Evolutionary conservation across 768 basidiomycete genomes (phyloP).

Genomic region (Tylopilus vinaceipallidus): DNA sequence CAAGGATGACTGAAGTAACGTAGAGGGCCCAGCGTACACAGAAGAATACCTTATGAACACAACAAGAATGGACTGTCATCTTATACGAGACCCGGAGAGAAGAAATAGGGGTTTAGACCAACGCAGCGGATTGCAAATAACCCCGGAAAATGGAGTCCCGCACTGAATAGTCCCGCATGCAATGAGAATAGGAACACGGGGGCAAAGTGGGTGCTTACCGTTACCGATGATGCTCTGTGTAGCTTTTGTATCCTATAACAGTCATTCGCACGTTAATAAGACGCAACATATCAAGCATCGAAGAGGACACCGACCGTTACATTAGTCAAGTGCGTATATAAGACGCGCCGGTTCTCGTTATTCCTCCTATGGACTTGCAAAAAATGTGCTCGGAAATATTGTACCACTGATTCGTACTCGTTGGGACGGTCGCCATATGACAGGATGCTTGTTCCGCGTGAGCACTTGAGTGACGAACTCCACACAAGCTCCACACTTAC

Average conservation of each 20-base stretch:
- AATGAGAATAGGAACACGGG: constrained; percentile 1
- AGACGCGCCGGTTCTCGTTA: constrained; percentile 75
- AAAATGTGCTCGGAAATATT: constrained; percentile 88
- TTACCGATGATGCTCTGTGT: constrained; percentile 83
- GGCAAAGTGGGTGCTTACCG: constrained; percentile 42
- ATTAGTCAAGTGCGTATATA: constrained; percentile 80
- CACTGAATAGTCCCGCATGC: constrained; percentile 40
- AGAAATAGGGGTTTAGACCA: constrained; percentile 44
- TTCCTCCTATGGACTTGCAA: constrained; percentile 75
- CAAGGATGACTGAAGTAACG: no score
- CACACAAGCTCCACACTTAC: constrained; percentile 39
- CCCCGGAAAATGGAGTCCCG: constrained; percentile 76
- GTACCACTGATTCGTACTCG: constrained; percentile 76
- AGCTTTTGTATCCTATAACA: constrained; percentile 69
- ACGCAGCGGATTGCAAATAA: constrained; percentile 68
- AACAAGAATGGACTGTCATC: not conserved
- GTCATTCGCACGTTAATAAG: constrained; percentile 5
- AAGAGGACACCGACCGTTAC: constrained; percentile 55
- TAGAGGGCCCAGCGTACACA: not conserved
- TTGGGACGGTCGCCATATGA: constrained; percentile 81
- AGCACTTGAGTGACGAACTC: constrained; percentile 12
- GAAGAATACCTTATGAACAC: constrained; percentile 4
- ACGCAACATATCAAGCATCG: not conserved
- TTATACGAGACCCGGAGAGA: no score
- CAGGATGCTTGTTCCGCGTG: constrained; percentile 53